Base-by-base conservation (phyloP, 345 rosid species). In the Linum usitatissimum region DNA sequence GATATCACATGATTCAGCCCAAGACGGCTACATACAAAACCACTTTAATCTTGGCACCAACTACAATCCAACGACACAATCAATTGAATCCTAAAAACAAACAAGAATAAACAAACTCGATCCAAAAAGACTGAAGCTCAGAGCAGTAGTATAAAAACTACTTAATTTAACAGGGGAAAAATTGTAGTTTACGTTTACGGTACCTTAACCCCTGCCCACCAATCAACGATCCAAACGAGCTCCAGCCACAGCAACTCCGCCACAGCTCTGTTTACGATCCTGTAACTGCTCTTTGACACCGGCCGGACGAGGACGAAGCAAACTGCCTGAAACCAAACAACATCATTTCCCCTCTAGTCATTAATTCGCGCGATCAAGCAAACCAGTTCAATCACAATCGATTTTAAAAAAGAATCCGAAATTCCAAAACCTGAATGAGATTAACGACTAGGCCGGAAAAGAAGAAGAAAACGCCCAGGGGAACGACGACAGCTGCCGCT, bases 191-290 rank as follows among this genome's bases (percentile, higher is more conserved):
- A 17, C 17, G 8, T 34, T 34, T 38, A 17, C 17, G 57, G 53
- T 23, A 73, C 77, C 77, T 73, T 65, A 6, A 73, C 61, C 45
- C 64, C 66, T 5, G 73, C 77, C 77, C 77, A 73, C 77, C 77
- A 73, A 61, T 73, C 77, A 6, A 73, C 66, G 45, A 73, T 36
- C 77, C 77, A 73, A 0, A 73, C 70, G 18, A 73, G 77, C 66
- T 73, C 77, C 9, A 73, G 57, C 73, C 73, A 73, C 15, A 73
- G 59, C 60, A 65, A 65, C 55, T 73, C 73, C 6, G 77, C 73
- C 10, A 73, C 31, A n/a, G 39, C 45, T 61, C 70, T 64, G 45
- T 73, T 73, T 36, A 68, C 30, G 51, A 14, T 73, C 58, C 77
- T 68, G 66, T 73, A 68, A 49, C 53, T 48, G 59, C 30, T 73